Base-by-base conservation (phyloP, 2,329 filamentous ascomycete genomes). In the Exophiala sideris region DNA sequence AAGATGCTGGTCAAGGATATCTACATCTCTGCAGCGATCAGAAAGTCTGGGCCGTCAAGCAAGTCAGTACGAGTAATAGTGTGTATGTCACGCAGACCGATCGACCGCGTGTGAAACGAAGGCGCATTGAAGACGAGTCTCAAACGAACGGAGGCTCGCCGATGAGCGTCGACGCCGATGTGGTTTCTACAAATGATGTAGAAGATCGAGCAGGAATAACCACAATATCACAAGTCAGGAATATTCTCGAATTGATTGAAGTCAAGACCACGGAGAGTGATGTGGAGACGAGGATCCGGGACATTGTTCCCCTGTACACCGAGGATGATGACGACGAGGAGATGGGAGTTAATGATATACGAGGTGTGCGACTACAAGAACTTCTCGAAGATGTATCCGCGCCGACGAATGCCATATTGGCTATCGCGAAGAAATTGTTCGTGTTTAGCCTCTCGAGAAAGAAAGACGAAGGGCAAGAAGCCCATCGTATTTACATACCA, bases 11-110 rank as follows among this genome's bases (percentile, higher is more conserved):
- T n/a, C 36, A 54, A 45, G 55, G 50, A 10, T 50, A 48, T 34
- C 46, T 64, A 7, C 81, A 84, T 56, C 72, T 86, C 55, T 86
- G 83, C 69, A 84, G 81, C 2, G 70, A 74, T 8, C 72, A 73
- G 50, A 73, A 78, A 60, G 83, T 82, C 9, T 86, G 79, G 70
- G 76, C 78, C 54, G 69, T 86, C 48, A 81, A 82, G 61, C 82
- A 86, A 67, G 82, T 86, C 48, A 82, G 83, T 62, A 85, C 83
- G 12, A 85, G 83, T 21, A 86, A 86, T 61, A 82, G 80, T 34
- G 73, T 86, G 52, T 80, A 81, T 67, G 65, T 85, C 35, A 70
- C 81, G 20, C 38, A 38, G 40, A 48, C 20, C 71, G 71, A 46
- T 75, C 76, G 3, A 24, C 41, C 6, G 20, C 18, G 14, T 21